phyloP scores from a whole-genome alignment of 495 filamentous ascomycete species.

The Tuber microsphaerosporum region DNA sequence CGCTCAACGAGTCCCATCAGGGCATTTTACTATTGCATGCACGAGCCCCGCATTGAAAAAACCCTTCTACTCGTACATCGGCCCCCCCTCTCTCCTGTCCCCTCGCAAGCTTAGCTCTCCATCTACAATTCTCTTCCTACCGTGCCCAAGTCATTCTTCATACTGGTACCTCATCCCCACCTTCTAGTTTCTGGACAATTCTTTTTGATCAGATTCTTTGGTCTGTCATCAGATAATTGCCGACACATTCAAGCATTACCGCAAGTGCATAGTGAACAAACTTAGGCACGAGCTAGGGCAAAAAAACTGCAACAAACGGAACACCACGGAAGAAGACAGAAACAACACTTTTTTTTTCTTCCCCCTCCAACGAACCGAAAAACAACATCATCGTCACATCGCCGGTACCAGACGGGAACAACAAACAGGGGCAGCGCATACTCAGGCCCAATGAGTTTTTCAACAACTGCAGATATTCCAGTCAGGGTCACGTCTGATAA shows the following conservation, averaged over 20 bases:
- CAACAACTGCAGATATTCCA: constrained; percentile 70
- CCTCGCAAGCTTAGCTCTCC: neutral
- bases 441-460: constrained; percentile 43
- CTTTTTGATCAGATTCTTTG: neutral
- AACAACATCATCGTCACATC: constrained; percentile 7
- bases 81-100: neutral
- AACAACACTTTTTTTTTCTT: neutral
- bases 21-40: neutral
- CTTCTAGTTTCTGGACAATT: neutral
- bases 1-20: neutral
- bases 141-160: neutral
- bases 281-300: neutral
- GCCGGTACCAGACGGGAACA: constrained; percentile 20
- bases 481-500: constrained; percentile 74
- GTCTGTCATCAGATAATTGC: neutral
- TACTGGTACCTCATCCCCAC: neutral
- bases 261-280: neutral
- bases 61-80: neutral
- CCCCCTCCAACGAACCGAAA: constrained; percentile 1
- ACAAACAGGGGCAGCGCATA: constrained; percentile 15
- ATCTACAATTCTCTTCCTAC: neutral
- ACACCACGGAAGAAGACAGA: constrained; percentile 5
- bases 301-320: neutral
- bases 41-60: neutral
- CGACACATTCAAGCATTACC: neutral